Percentiles rank a stretch among this genome's conserved stretches.
phyloP scores from a whole-genome alignment of 192 early-diverging fungal genomes.

The Linnemannia hyalina region DNA sequence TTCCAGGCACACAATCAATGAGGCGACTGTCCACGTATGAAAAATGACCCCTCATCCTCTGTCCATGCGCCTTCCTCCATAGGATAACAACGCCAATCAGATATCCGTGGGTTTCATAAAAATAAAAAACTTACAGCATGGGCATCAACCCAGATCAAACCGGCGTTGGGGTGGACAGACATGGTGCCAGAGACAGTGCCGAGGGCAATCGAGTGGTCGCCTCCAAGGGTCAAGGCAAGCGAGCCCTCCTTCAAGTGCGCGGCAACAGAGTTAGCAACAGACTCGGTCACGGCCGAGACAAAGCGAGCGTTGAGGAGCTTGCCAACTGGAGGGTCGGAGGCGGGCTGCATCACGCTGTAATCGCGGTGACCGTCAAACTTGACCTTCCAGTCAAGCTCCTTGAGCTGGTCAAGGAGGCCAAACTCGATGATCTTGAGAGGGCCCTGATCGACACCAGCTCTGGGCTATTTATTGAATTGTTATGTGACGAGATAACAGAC shows the following conservation, averaged over 20 bases:
- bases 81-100: background rate
- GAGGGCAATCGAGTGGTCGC: slow-evolving; percentile 95
- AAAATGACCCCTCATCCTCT: background rate
- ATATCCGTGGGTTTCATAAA: slow-evolving; percentile 12
- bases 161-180: slow-evolving; percentile 80
- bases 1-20: background rate
- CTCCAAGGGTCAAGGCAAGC: slow-evolving; percentile 93
- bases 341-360: slow-evolving; percentile 76
- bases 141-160: slow-evolving; percentile 96
- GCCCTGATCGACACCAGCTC: slow-evolving; percentile 91
- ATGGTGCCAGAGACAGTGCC: slow-evolving; percentile 89
- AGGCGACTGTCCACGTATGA: background rate
- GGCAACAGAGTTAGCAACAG: slow-evolving; percentile 74
- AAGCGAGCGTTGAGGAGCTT: slow-evolving; percentile 89
- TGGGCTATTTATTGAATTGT: slow-evolving; percentile 64
- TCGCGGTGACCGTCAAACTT: slow-evolving; percentile 82
- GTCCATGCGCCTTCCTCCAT: background rate
- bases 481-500: too few species aligned
- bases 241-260: slow-evolving; percentile 73
- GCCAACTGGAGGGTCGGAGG: slow-evolving; percentile 77
- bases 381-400: slow-evolving; percentile 84
- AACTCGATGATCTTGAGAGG: slow-evolving; percentile 86
- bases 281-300: slow-evolving; percentile 83
- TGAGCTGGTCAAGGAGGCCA: slow-evolving; percentile 87
- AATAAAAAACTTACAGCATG: slow-evolving; percentile 77